Conservation (phyloP, 768 basidiomycete genomes). For the Rossbeevera mucosa region DNA sequence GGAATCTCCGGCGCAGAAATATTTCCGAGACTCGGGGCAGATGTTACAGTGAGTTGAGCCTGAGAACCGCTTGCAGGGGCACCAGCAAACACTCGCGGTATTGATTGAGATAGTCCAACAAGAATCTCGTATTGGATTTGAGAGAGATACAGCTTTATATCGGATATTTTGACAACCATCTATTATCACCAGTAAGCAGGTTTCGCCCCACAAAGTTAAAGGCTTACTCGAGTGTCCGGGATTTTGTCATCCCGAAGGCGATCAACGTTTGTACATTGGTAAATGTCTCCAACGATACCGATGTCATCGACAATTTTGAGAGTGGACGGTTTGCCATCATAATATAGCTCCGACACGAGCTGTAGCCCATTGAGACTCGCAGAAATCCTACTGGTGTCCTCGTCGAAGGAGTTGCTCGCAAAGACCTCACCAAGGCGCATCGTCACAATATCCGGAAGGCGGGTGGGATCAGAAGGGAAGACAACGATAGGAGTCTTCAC, state of each 20-base stretch:
- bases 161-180: slow-evolving; percentile 73
- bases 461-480: slow-evolving; percentile 67
- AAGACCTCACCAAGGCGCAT: slow-evolving; percentile 86
- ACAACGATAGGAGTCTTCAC: slow-evolving; percentile 90
- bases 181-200: slow-evolving; percentile 28
- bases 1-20: slow-evolving; percentile 3
- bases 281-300: slow-evolving; percentile 60
- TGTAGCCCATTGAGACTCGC: slow-evolving; percentile 84
- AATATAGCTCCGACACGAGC: slow-evolving; percentile 64
- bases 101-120: slow-evolving; percentile 58
- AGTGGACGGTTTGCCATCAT: slow-evolving; percentile 42
- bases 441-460: slow-evolving; percentile 63
- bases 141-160: slow-evolving; percentile 79
- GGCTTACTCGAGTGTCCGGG: slow-evolving; percentile 72
- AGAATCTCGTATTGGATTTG: slow-evolving; percentile 78
- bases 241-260: slow-evolving; percentile 44
- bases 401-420: slow-evolving; percentile 71
- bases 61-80: slow-evolving; percentile 40
- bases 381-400: slow-evolving; percentile 50
- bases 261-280: slow-evolving; percentile 57
- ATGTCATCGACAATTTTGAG: slow-evolving; percentile 94
- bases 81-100: slow-evolving; percentile 59
- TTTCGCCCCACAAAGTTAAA: background rate
- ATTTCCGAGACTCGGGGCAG: slow-evolving; percentile 5
- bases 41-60: slow-evolving; percentile 23